Evolutionary conservation across 2,329 filamentous ascomycete species (phyloP).

Genomic region (Eutypella sp.): DNA sequence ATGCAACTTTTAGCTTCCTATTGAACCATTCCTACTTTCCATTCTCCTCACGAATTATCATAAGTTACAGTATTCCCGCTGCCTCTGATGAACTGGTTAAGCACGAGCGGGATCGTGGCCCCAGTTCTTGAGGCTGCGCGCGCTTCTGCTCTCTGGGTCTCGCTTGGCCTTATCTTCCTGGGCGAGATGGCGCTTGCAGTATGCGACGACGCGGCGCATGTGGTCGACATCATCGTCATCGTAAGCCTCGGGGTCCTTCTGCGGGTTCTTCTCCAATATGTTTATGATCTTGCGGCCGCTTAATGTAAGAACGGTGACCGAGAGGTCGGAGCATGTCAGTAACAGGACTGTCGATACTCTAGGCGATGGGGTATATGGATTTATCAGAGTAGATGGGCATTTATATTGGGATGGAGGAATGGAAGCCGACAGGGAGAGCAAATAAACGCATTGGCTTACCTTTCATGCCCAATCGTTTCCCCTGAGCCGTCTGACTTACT

Average conservation of each 20-base stretch:
- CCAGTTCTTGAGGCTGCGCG: constrained; percentile 52
- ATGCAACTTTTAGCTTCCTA: too few relatives aligned
- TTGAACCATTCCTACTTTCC: too few relatives aligned
- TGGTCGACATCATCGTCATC: constrained; percentile 41
- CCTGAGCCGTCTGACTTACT: constrained; percentile 45
- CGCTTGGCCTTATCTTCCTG: constrained; percentile 52
- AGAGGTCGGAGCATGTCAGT: neutral
- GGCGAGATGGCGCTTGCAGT: constrained; percentile 55
- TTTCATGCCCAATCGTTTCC: constrained; percentile 52
- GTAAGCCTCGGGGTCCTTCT: constrained; percentile 45
- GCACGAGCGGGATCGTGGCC: constrained; percentile 43
- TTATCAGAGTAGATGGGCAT: neutral
- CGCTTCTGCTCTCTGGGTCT: constrained; percentile 31
- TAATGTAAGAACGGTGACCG: neutral
- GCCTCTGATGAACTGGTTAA: too few relatives aligned
- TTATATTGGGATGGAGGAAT: neutral
- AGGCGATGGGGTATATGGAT: too few relatives aligned
- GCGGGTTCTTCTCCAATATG: constrained; percentile 51
- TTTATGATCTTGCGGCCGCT: constrained; percentile 53
- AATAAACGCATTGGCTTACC: constrained; percentile 7
- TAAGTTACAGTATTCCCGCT: too few relatives aligned
- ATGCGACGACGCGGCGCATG: constrained; percentile 52
- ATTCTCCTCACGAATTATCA: too few relatives aligned
- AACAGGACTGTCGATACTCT: neutral
- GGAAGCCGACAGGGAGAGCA: neutral